These are phyloP conservation scores for Hemileccinum rubropunctum DNA, from an alignment of 768 basidiomycete genomes.

Conservation along the genomic window DNA sequence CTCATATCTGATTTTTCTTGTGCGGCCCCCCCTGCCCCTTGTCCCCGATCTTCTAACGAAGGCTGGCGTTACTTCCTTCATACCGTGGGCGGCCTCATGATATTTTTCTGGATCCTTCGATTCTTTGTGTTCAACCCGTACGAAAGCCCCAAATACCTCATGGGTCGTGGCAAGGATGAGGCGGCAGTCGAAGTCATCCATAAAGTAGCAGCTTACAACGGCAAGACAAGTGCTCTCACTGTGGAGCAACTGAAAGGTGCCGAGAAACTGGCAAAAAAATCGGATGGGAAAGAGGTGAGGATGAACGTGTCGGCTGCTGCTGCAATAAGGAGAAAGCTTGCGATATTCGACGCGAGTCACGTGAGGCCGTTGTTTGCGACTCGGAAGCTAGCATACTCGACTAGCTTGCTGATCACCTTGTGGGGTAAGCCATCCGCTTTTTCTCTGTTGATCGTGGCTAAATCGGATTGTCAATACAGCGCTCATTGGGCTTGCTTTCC, in stretches of 20 bases:
- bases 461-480: constrained; percentile 35
- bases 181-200: constrained; percentile 62
- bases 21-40: constrained; percentile 42
- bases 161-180: constrained; percentile 63
- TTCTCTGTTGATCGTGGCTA: background rate
- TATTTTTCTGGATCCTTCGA: constrained; percentile 58
- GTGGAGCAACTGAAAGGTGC: constrained; percentile 44
- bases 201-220: constrained; percentile 59
- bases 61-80: constrained; percentile 81
- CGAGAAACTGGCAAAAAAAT: constrained; percentile 12
- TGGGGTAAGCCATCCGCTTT: constrained; percentile 40
- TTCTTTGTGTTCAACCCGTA: constrained; percentile 66
- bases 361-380: constrained; percentile 51
- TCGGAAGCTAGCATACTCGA: constrained; percentile 48
- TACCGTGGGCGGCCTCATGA: constrained; percentile 67
- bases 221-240: constrained; percentile 45
- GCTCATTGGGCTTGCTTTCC: constrained; percentile 75
- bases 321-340: constrained; percentile 40
- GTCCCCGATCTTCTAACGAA: constrained; percentile 53
- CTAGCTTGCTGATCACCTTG: constrained; percentile 46
- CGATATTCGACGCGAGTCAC: constrained; percentile 39
- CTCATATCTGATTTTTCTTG: constrained; percentile 71
- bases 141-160: constrained; percentile 71
- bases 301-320: constrained; percentile 37
- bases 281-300: constrained; percentile 9